Percentiles rank a stretch among this genome's conserved stretches.
These are phyloP conservation scores for Cucurbita maxima DNA, from an alignment of 306 rosid species.

Conservation along the genomic window DNA sequence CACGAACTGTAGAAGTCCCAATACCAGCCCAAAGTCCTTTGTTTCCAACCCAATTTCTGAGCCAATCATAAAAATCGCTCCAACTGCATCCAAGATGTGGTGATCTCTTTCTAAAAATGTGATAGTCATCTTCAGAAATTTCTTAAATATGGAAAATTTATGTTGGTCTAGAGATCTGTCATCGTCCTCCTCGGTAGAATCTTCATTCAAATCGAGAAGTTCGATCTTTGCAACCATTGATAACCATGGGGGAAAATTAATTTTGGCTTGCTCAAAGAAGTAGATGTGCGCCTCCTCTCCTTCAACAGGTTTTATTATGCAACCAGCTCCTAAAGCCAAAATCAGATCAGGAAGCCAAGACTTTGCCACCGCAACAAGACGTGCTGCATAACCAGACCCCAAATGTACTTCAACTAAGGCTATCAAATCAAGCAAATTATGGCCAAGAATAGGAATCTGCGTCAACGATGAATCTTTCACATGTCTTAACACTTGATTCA, in stretches of 20 bases:
- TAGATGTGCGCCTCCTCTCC: conserved; percentile 16
- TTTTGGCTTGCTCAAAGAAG: conserved; percentile 25
- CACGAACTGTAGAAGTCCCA: conserved; percentile 59
- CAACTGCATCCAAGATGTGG: conserved; percentile 40
- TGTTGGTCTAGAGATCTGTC: conserved; percentile 10
- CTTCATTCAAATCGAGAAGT: conserved; percentile 23
- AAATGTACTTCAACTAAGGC: conserved; percentile 36
- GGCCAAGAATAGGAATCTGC: conserved; percentile 42
- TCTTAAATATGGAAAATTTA: conserved; percentile 35
- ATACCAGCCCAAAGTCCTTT: conserved; percentile 36
- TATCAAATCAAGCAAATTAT: conserved; percentile 51
- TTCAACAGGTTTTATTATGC: conserved; percentile 17
- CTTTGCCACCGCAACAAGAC: conserved; percentile 48
- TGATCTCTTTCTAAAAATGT: conserved; percentile 34
- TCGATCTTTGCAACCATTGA: conserved; percentile 40
- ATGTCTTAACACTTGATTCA: conserved; percentile 30
- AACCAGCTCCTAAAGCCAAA: conserved; percentile 50
- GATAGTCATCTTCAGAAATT: conserved; percentile 33
- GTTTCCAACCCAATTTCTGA: conserved; percentile 43
- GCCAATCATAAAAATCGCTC: conserved; percentile 43
- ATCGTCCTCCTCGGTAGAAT: conserved; percentile 16
- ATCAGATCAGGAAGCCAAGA: conserved; percentile 84
- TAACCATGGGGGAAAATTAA: conserved; percentile 48
- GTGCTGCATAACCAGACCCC: conserved; percentile 49
- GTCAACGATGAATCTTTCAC: conserved; percentile 27